Evolutionary conservation across 805 yeast species (phyloP), one percentile per base, ranked within the genome.

Genomic region (Kodamaea nitidulidarum): DNA sequence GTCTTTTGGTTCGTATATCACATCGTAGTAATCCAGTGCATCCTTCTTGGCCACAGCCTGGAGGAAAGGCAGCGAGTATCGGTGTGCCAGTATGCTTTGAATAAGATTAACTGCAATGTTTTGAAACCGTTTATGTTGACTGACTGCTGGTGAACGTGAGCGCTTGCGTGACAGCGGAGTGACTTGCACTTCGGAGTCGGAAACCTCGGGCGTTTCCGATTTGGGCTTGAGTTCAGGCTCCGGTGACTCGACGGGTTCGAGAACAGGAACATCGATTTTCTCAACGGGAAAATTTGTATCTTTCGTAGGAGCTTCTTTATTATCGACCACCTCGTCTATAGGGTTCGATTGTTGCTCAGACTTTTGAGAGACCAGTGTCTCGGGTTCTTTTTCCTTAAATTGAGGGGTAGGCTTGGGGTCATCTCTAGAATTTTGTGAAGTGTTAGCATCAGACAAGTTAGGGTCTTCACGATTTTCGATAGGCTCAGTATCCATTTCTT

Each of bases 11-110:
- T 70, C 64, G 45, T 74, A 68, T 10, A 85, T 47, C 24, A 83
- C 61, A 15, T 73, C 67, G 50, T 76, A 72, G 54, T 86, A 86
- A 35, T 80, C 75, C 2, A 84, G 87, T 5, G 88, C 91, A 38
- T 76, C 85, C 41, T 73, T 65, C 41, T 70, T 73, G 46, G 72
- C 75, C 11, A 86, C 93, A 0, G 93, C 87, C 38, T 73, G 76
- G 27, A 82, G 55, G 55, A 86, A 86, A 41, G 85, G 80, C 0
- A 88, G 80, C 0, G 93, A 84, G 51, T 75, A 81, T 41, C 86
- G 67, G 56, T 84, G 82, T 1, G 86, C 79, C 27, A 81, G 73
- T 7, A 85, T 78, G 44, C 81, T 80, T 12, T 76, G 69, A 35
- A 86, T 60, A 22, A 86, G 63, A 32, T 81, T 84, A 6, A 72